Conservation (phyloP, 495 filamentous ascomycete genomes). For the Podospora pseudopauciseta region DNA sequence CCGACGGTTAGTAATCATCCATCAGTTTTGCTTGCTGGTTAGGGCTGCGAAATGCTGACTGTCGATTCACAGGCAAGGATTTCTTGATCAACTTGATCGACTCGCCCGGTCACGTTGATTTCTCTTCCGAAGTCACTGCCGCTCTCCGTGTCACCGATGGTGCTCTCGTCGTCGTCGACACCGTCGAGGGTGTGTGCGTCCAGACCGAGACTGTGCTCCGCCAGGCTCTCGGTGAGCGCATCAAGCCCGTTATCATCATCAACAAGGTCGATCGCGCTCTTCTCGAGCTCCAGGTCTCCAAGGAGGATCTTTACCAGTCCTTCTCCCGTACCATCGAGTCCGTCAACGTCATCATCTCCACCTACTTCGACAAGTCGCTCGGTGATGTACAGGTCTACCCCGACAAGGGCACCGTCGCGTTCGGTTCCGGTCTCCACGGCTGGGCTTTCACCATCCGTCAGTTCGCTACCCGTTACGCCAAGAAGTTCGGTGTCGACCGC, state of each 20-base stretch:
- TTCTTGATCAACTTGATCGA: constrained; percentile 99
- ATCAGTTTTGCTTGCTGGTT: background rate
- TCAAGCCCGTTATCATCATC: constrained; percentile 98
- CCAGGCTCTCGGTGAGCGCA: constrained; percentile 99
- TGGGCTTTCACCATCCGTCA: constrained; percentile 99
- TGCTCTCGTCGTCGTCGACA: constrained; percentile 99
- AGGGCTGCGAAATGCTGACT: constrained; percentile 10
- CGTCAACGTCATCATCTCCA: constrained; percentile 99
- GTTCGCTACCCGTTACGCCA: constrained; percentile 93
- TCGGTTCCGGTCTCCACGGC: constrained; percentile 99
- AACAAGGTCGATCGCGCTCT: constrained; percentile 99
- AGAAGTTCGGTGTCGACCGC: constrained; percentile 99
- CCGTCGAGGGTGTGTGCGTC: constrained; percentile 98
- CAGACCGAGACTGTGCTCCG: constrained; percentile 99
- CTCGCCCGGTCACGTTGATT: constrained; percentile 99
- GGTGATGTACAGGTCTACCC: constrained; percentile 99
- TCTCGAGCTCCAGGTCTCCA: constrained; percentile 93
- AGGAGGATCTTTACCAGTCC: constrained; percentile 99
- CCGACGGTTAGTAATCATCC: constrained; percentile 48
- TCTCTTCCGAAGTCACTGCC: constrained; percentile 99
- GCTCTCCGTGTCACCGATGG: constrained; percentile 99
- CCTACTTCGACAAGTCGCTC: constrained; percentile 94
- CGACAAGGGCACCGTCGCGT: constrained; percentile 92
- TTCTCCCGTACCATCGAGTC: constrained; percentile 99
- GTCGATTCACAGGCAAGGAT: constrained; percentile 55